A percentile compares a stretch with the other conserved stretches of the same genome.
phyloP scores from a whole-genome alignment of 371 early-diverging fungal genomes.

The Mucor plumbeus region DNA sequence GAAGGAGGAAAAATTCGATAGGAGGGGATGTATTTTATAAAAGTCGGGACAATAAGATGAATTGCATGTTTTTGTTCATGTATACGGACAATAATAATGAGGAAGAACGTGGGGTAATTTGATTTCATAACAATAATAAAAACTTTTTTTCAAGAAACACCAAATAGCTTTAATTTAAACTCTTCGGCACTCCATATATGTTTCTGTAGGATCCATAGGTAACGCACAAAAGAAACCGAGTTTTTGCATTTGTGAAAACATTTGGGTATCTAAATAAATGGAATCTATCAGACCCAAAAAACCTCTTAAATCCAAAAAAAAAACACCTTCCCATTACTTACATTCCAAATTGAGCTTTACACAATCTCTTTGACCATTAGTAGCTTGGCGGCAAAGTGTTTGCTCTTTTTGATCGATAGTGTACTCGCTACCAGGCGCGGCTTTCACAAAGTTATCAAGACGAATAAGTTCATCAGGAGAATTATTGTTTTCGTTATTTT shows the following conservation, averaged over 20 bases:
- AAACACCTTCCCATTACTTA: conserved; percentile 26
- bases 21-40: not conserved
- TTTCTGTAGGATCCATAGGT: conserved; percentile 61
- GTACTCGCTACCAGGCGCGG: conserved; percentile 45
- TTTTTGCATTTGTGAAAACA: conserved; percentile 65
- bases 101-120: not conserved
- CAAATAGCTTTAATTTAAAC: conserved; percentile 23
- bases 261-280: conserved; percentile 44
- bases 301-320: not conserved
- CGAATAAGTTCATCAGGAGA: conserved; percentile 36
- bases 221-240: conserved; percentile 63
- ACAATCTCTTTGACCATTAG: conserved; percentile 45
- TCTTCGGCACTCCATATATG: conserved; percentile 58
- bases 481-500: conserved; percentile 5
- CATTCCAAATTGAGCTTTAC: conserved; percentile 54
- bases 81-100: not conserved
- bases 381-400: conserved; percentile 41
- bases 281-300: not conserved
- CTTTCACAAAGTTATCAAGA: conserved; percentile 47
- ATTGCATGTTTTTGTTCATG: not conserved
- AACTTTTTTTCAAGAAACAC: not conserved
- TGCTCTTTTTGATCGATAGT: conserved; percentile 55
- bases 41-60: not conserved
- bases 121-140: not conserved
- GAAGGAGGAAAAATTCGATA: not conserved